Base-by-base conservation (phyloP, 306 rosid genomes). In the Cucurbita maxima region DNA sequence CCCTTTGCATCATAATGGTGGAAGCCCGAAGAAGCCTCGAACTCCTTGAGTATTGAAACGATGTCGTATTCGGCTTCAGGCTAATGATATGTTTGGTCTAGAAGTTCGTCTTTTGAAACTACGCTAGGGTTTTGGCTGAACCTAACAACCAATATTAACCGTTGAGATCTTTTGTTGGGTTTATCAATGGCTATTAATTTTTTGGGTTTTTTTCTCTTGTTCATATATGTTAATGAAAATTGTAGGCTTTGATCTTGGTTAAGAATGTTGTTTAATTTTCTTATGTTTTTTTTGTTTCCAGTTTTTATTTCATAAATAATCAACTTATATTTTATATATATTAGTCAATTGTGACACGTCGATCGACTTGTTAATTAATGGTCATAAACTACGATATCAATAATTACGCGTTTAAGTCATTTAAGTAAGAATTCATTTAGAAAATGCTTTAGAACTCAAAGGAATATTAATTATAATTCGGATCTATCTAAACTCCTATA, bases 1-100 rank as follows among this genome's bases (percentile, higher is more conserved):
- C 73, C 73, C 73, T 20, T 68, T 68, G 9, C 73, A 68, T 38
- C 73, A 68, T 10, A 68, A 47, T 25, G 73, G 73, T 2, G 73
- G 55, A 45, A 68, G 19, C 40, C 73, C 54, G 2, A 68, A 68
- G 6, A 68, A 68, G 55, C 73, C 73, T 14, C 20, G 55, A 68
- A 47, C 73, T 68, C 73, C 73, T 20, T 68, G 25, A 56, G 20
- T 53, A 37, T 36, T 7, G 18, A 62, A 62, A 62, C 66, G 43
- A 3, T 59, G 66, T 30, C 66, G 66, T 59, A 1, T 14, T n/a
- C 10, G 18, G 18, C 25, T 53, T 53, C 58, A 53, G 25, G 25
- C 58, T 22, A 20, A 1, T 43, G 3, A 8, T 43, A 43, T 8
- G 11, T 43, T 43, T 43, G 47, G 11, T 43, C 47, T 43, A 54